Base-by-base conservation (phyloP, 2,329 filamentous ascomycete genomes). In the Alternaria viburni region DNA sequence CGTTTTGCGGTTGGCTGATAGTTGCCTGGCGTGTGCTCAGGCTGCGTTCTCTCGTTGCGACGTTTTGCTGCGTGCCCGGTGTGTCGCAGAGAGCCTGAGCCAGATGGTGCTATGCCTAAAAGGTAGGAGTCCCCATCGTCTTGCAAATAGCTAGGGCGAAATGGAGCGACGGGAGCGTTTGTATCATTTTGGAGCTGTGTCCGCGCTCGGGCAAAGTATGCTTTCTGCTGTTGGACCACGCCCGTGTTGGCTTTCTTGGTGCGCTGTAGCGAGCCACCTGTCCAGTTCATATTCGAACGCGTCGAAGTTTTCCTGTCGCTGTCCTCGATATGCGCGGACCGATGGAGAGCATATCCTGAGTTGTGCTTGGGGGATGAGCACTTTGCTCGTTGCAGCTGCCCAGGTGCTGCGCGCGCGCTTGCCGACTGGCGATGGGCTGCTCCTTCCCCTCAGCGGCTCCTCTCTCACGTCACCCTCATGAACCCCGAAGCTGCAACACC, bases 231-330 rank as follows among this genome's bases (percentile, higher is more conserved):
- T 60, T 81, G 77, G 5, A 77, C 30, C 15, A 76, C 68, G 15
- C 77, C 72, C 58, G 78, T 79, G 61, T 75, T 75, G 28, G 75
- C 77, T 51, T 77, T 78, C 55, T 75, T 79, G 26, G 73, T 77
- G 54, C 79, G 76, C 62, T 80, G 80, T 30, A 82, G 68, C 26
- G 77, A 79, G 5, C 83, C 83, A 26, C 83, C 83, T 0, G 82
- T 85, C 83, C 83, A 85, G 59, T 85, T 84, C 83, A 85, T 85
- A 13, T 44, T 36, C 41, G 3, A 13, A 23, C 12, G 15, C 25
- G 19, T 50, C 26, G 5, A 8, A 6, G 11, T 5, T 50, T 13
- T 45, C 12, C 25, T 54, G 28, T 21, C 6, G n/a, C 6, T 46
- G 21, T 45, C 19, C 21, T 57, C 17, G 17, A n/a, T 21, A 17